Percentiles rank a stretch among this genome's conserved stretches.
These are phyloP conservation scores for Chaetothyriales sp. DNA, from an alignment of 2,329 filamentous ascomycete genomes.

Conservation along the genomic window DNA sequence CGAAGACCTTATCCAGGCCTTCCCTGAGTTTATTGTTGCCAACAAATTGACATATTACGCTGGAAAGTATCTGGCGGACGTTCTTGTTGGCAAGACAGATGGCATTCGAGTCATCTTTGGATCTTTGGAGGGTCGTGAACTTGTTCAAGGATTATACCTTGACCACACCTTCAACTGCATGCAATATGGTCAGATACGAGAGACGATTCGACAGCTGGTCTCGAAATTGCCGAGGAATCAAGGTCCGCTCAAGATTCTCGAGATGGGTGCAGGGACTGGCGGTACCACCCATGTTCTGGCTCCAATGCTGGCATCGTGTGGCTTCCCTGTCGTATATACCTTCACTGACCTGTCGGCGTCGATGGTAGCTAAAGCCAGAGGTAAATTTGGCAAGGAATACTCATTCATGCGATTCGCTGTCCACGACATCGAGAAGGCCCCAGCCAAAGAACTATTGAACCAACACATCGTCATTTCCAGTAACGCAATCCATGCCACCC, in stretches of 20 bases:
- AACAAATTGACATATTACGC: constrained; percentile 19
- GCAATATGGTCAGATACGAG: constrained; percentile 24
- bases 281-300: constrained; percentile 25
- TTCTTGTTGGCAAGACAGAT: constrained; percentile 24
- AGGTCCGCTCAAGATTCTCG: constrained; percentile 20
- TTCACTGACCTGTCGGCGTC: constrained; percentile 17
- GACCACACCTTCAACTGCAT: constrained; percentile 26
- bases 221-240: no score
- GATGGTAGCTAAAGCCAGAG: constrained; percentile 10
- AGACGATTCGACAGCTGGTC: constrained; percentile 17
- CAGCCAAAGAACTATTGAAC: constrained; percentile 3
- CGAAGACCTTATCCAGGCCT: constrained; percentile 16
- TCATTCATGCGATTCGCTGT: no score
- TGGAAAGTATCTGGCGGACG: constrained; percentile 13
- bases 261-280: constrained; percentile 28
- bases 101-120: constrained; percentile 30
- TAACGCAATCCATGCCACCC: constrained; percentile 25
- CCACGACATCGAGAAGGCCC: constrained; percentile 18
- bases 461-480: constrained; percentile 25
- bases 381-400: constrained; percentile 13
- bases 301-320: constrained; percentile 17
- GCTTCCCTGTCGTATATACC: constrained; percentile 25
- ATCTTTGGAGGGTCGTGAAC: constrained; percentile 22
- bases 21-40: constrained; percentile 20
- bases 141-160: constrained; percentile 26